A percentile compares a stretch with the other conserved stretches of the same genome.
These are phyloP conservation scores for Solanum dulcamara DNA, from an alignment of 257 asterid genomes.

Conservation along the genomic window DNA sequence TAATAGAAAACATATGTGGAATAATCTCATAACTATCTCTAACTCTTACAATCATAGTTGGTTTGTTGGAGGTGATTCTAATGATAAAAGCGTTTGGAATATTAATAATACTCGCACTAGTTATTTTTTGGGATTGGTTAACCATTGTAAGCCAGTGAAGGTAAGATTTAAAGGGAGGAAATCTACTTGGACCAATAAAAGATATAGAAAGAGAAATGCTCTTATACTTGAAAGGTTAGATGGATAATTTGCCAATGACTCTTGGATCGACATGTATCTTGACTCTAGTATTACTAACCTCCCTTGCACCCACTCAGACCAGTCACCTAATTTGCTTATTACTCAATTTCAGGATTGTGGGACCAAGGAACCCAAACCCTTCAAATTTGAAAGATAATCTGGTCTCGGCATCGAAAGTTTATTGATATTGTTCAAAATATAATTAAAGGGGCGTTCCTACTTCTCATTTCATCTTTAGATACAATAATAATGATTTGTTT, in stretches of 20 bases:
- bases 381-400: too few species aligned
- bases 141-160: background rate
- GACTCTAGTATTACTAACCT: background rate
- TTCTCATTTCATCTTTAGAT: too few species aligned
- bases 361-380: background rate
- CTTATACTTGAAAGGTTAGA: background rate
- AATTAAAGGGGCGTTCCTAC: too few species aligned
- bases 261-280: too few species aligned
- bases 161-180: background rate
- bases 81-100: background rate
- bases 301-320: too few species aligned
- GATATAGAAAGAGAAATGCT: background rate
- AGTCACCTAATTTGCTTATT: background rate
- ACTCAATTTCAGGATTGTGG: background rate
- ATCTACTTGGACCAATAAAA: too few species aligned
- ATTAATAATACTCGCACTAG: too few species aligned
- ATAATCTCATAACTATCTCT: background rate
- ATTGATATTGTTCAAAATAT: background rate
- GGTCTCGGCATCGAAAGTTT: background rate
- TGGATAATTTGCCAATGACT: too few species aligned
- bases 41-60: background rate
- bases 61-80: background rate
- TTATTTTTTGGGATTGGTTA: background rate
- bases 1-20: background rate
- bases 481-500: too few species aligned